Evolutionary conservation across 768 basidiomycete species (phyloP), one percentile per base, ranked within the genome.

Genomic region (Pisolithus marmoratus): DNA sequence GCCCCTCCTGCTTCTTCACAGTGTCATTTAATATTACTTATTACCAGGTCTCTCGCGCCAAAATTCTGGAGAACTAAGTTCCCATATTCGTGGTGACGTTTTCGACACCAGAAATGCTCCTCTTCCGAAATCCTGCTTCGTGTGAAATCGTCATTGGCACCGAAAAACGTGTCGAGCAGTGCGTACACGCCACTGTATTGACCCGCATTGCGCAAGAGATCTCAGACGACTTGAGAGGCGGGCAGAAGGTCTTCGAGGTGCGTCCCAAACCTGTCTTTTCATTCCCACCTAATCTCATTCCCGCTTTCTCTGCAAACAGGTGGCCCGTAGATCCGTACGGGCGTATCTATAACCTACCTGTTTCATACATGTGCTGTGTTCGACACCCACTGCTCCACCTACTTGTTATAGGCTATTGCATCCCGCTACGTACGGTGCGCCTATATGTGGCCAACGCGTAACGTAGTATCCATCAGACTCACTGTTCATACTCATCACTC

Each of bases 181-280:
- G 92, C 62, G 83, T 82, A 20, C 98, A 99, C 66, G 89, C 88
- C 15, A 92, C 93, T 23, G 94, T 91, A 1, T 70, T 99, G 54
- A 97, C 94, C 17, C 82, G 94, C 23, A 72, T 92, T 29, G 85
- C 90, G 63, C 86, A 87, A 60, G 92, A 97, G 64, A 72, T 97
- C 55, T 84, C 83, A 26, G 90, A 98, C 65, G 90, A 94, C 67
- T 76, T 96, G 42, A 99, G 96, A 0, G 94, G 91, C 40, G 96
- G 96, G 12, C 98, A 95, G 95, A 98, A 97, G 70, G 82, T 98
- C 48, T 79, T 97, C 24, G 95, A 98, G 84, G 93, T 94, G 64
- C 46, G 81, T 71, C 15, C 22, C n/a, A 15, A 37, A 24, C 23
- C 38, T 34, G 38, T 22, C 38, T 24, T 44, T 38, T 19, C 2